These are phyloP conservation scores for Syzygium jambos DNA, from an alignment of 345 rosid species.

Conservation along the genomic window DNA sequence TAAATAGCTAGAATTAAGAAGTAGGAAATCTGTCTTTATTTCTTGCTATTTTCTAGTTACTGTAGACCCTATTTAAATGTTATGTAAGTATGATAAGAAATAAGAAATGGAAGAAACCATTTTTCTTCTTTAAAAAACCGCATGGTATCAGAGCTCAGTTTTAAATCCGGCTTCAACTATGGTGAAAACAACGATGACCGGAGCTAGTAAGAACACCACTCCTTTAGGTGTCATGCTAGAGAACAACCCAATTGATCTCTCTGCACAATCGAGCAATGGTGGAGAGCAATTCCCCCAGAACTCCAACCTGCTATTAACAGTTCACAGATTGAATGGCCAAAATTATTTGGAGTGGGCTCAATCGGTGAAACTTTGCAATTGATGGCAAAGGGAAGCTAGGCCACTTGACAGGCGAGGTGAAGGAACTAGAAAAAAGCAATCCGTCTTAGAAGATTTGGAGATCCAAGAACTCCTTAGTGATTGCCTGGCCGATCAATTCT, in stretches of 20 bases:
- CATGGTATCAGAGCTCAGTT: too few species aligned
- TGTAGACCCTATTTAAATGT: too few species aligned
- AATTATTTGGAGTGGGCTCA: neutral
- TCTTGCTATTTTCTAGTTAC: too few species aligned
- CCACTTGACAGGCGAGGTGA: neutral
- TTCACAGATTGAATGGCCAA: neutral
- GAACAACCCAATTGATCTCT: neutral
- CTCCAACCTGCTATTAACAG: neutral
- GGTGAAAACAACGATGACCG: accelerated
- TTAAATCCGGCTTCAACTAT: too few species aligned
- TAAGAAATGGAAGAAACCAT: too few species aligned
- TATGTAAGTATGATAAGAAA: too few species aligned
- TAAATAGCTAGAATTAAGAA: too few species aligned
- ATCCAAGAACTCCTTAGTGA: neutral
- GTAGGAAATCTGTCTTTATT: too few species aligned
- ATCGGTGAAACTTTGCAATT: neutral
- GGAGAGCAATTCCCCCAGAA: neutral
- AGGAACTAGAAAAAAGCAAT: neutral
- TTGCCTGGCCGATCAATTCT: neutral
- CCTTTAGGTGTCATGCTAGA: neutral
- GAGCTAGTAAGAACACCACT: neutral
- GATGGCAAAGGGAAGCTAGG: neutral
- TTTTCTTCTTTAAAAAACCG: too few species aligned
- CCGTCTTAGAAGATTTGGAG: neutral
- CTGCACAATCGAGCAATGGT: neutral